Evolutionary conservation across 768 basidiomycete genomes (phyloP).

Genomic region (Mycena rebaudengoi): DNA sequence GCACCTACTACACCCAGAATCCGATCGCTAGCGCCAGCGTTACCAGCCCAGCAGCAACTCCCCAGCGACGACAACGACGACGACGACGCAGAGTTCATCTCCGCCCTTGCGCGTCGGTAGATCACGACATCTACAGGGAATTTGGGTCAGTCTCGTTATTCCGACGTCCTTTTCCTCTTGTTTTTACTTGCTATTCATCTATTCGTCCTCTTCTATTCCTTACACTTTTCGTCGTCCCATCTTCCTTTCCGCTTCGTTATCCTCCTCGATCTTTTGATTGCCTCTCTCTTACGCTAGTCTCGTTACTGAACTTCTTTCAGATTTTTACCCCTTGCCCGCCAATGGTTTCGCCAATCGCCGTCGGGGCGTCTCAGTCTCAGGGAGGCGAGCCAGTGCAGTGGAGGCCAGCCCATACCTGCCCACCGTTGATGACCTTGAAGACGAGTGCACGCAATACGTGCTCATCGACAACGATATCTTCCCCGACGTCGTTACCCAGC

Average conservation of each 20-base stretch:
- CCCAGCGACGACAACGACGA: not conserved
- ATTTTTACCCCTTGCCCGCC: no score
- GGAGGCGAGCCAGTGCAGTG: slow-evolving; percentile 29
- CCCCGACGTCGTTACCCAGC: slow-evolving; percentile 51
- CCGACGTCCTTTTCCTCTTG: not conserved
- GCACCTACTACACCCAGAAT: no score
- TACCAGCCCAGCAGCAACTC: not conserved
- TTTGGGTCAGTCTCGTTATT: not conserved
- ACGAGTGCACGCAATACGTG: slow-evolving; percentile 58
- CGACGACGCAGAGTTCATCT: not conserved
- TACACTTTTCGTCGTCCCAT: not conserved
- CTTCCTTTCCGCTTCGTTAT: not conserved
- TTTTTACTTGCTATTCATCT: not conserved
- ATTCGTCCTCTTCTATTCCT: not conserved
- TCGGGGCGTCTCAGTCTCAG: slow-evolving; percentile 36
- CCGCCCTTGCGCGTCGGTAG: not conserved
- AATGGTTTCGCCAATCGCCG: no score
- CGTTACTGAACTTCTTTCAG: not conserved
- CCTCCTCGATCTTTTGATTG: not conserved
- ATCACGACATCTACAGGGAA: not conserved
- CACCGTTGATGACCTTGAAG: slow-evolving; percentile 39
- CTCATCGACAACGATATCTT: slow-evolving; percentile 57
- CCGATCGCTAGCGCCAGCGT: no score
- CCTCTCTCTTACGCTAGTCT: not conserved
- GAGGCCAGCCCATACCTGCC: slow-evolving; percentile 26